These are phyloP conservation scores for Cyberlindnera samutprakarnensis DNA, from an alignment of 805 yeast species.

Conservation along the genomic window DNA sequence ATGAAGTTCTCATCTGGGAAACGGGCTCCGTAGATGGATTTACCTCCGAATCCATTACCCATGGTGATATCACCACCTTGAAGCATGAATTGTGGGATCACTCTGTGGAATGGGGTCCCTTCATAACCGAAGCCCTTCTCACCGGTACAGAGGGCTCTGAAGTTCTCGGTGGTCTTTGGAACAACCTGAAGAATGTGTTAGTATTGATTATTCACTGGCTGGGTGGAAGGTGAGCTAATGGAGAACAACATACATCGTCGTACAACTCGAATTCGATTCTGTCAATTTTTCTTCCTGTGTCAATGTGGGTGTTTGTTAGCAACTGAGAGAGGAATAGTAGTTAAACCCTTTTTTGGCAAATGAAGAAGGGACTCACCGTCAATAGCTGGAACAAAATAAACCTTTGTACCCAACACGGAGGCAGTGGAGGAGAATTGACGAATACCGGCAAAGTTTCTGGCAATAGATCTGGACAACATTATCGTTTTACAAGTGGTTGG, in stretches of 20 bases:
- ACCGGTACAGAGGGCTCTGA: slow-evolving; percentile 80
- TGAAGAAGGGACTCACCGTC: slow-evolving; percentile 29
- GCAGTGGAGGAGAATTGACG: slow-evolving; percentile 20
- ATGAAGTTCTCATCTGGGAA: slow-evolving; percentile 56
- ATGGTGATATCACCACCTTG: slow-evolving; percentile 90
- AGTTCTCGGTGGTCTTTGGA: slow-evolving; percentile 77
- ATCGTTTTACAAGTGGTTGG: neutral
- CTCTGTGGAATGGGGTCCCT: slow-evolving; percentile 85
- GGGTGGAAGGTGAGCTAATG: no score
- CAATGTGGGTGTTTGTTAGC: neutral
- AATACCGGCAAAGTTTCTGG: slow-evolving; percentile 9
- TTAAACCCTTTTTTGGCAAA: no score
- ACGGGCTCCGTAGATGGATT: slow-evolving; percentile 70
- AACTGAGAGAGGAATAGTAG: no score
- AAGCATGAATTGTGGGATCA: slow-evolving; percentile 91
- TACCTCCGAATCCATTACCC: slow-evolving; percentile 92
- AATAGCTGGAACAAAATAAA: slow-evolving; percentile 48
- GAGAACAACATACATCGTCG: slow-evolving; percentile 23
- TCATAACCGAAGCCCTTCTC: slow-evolving; percentile 72
- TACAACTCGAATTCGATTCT: slow-evolving; percentile 27
- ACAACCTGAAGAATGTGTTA: slow-evolving; percentile 24
- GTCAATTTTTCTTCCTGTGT: slow-evolving; percentile 30
- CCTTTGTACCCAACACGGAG: slow-evolving; percentile 37
- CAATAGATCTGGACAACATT: slow-evolving; percentile 13
- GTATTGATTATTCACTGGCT: slow-evolving; percentile 1